A percentile compares a stretch with the other conserved stretches of the same genome.
These are phyloP conservation scores for Bipolaris gigantea DNA, from an alignment of 2,329 filamentous ascomycete genomes.

Conservation along the genomic window DNA sequence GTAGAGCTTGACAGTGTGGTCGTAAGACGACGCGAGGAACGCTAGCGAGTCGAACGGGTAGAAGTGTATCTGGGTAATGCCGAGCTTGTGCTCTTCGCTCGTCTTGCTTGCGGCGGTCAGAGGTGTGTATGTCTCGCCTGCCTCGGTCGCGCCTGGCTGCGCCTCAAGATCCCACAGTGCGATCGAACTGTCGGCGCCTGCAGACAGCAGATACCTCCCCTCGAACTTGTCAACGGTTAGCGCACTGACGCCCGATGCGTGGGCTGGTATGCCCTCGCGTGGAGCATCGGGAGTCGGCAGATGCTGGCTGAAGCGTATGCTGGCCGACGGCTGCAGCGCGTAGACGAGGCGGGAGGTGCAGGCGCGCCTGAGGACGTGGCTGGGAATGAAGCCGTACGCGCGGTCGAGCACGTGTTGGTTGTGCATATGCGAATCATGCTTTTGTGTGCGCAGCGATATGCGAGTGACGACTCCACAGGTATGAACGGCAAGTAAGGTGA, in stretches of 20 bases:
- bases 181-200: conserved; percentile 81
- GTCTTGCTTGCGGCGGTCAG: conserved; percentile 34
- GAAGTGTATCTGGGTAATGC: conserved; percentile 75
- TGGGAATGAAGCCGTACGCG: conserved; percentile 65
- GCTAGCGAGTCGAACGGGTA: conserved; percentile 76
- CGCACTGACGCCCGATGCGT: conserved; percentile 76
- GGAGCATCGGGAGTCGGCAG: conserved; percentile 45
- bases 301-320: conserved; percentile 70
- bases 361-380: conserved; percentile 65
- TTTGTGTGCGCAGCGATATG: conserved; percentile 21
- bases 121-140: conserved; percentile 28
- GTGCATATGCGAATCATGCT: conserved; percentile 45
- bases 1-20: conserved; percentile 76
- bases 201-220: conserved; percentile 77
- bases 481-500: background rate
- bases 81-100: conserved; percentile 61
- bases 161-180: conserved; percentile 82
- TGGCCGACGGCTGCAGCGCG: conserved; percentile 65
- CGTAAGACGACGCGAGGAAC: conserved; percentile 77
- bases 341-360: conserved; percentile 68
- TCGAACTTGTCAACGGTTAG: conserved; percentile 82
- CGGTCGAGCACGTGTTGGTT: conserved; percentile 70
- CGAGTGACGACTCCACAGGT: background rate
- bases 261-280: conserved; percentile 58
- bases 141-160: conserved; percentile 18